These are phyloP conservation scores for Centaurea solstitialis DNA, from an alignment of 129 eudicot species.

Conservation along the genomic window DNA sequence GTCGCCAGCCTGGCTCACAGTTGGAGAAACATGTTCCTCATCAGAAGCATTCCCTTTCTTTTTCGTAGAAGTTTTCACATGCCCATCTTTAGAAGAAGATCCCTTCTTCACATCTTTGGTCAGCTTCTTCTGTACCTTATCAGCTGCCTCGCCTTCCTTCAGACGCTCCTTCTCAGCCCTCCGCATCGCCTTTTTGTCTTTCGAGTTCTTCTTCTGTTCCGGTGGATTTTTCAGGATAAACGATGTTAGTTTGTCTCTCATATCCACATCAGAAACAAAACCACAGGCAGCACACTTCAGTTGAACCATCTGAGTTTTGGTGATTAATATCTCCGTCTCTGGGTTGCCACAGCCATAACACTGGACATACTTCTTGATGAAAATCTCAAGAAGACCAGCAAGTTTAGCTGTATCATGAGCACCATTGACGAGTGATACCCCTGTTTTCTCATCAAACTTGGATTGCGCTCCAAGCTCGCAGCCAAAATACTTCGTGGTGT, in stretches of 20 bases:
- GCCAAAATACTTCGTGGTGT: constrained; percentile 77
- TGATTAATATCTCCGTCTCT: constrained; percentile 63
- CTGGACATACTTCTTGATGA: constrained; percentile 74
- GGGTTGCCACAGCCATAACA: constrained; percentile 81
- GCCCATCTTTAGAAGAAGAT: constrained; percentile 36
- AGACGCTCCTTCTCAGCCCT: constrained; percentile 76
- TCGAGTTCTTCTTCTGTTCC: constrained; percentile 60
- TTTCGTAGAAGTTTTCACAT: constrained; percentile 36
- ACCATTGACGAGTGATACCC: constrained; percentile 71
- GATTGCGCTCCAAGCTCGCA: constrained; percentile 83
- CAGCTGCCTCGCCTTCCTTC: constrained; percentile 84
- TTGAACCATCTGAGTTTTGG: constrained; percentile 76
- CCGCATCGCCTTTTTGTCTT: constrained; percentile 76
- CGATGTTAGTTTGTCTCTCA: constrained; percentile 81
- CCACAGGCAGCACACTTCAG: constrained; percentile 88
- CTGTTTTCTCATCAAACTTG: constrained; percentile 78
- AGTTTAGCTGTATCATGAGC: constrained; percentile 75
- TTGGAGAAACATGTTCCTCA: constrained; percentile 63
- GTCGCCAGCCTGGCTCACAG: constrained; percentile 52
- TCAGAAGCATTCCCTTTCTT: constrained; percentile 62
- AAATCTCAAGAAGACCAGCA: constrained; percentile 75
- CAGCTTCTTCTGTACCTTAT: constrained; percentile 68
- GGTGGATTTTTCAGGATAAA: constrained; percentile 82
- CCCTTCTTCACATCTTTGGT: constrained; percentile 69
- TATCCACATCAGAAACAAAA: constrained; percentile 72